Conservation (phyloP, 148 eudicot species). For the Rhododendron williamsianum region DNA sequence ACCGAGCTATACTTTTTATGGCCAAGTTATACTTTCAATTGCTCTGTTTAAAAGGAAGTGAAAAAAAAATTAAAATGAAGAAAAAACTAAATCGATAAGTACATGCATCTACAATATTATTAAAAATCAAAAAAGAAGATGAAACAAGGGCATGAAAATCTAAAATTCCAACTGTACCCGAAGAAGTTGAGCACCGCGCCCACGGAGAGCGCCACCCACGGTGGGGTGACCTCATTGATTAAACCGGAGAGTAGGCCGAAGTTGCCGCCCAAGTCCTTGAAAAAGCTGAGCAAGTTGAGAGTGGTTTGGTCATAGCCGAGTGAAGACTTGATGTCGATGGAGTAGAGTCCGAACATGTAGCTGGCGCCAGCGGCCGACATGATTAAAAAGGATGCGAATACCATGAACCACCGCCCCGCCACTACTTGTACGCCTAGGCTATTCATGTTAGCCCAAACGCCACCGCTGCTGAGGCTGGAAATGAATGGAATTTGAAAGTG, state of each 20-base stretch:
- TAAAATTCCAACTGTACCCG: constrained; percentile 6
- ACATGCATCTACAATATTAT: too few species aligned
- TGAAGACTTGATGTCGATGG: constrained; percentile 15
- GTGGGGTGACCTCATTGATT: constrained; percentile 40
- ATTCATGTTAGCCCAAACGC: background rate
- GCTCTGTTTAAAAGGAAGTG: too few species aligned
- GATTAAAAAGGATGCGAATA: constrained; percentile 27
- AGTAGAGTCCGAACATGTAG: constrained; percentile 32
- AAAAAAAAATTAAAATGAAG: too few species aligned
- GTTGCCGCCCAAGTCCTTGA: background rate
- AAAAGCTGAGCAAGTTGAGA: too few species aligned
- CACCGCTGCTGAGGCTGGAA: too few species aligned
- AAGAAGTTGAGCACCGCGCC: constrained; percentile 37
- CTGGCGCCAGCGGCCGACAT: constrained; percentile 35
- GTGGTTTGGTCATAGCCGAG: constrained; percentile 3
- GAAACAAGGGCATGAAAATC: background rate
- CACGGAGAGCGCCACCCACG: constrained; percentile 34
- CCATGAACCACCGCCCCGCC: constrained; percentile 13
- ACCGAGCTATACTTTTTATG: too few species aligned
- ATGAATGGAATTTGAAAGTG: too few species aligned
- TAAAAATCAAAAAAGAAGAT: too few species aligned
- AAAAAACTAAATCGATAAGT: too few species aligned
- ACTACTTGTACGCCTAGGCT: constrained; percentile 23
- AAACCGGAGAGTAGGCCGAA: constrained; percentile 40
- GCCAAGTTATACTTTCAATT: too few species aligned